Conservation (phyloP, 768 basidiomycete species). For the Naematelia aurantialba region DNA sequence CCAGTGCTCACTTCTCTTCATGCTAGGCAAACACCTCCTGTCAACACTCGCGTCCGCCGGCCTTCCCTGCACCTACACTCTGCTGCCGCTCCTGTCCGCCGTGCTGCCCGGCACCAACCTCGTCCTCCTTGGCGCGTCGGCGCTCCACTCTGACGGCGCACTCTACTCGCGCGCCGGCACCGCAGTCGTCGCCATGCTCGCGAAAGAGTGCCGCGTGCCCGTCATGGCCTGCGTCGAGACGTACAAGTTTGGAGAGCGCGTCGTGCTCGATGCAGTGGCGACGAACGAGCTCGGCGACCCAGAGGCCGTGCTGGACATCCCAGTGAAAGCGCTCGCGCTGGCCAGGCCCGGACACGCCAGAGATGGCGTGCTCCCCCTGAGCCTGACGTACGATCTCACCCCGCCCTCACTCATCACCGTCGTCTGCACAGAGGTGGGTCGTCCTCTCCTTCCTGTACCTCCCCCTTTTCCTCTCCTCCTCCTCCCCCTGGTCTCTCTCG, state of each 20-base stretch:
- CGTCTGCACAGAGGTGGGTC: constrained; percentile 79
- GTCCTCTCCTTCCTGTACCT: too few relatives aligned
- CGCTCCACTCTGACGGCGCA: constrained; percentile 88
- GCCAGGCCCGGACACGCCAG: constrained; percentile 21
- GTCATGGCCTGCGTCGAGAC: constrained; percentile 98
- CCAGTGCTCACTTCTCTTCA: too few relatives aligned
- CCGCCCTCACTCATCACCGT: constrained; percentile 88
- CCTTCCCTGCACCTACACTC: constrained; percentile 83
- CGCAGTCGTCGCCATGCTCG: constrained; percentile 94
- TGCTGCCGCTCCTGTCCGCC: constrained; percentile 66
- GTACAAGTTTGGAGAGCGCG: constrained; percentile 92
- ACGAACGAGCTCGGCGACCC: constrained; percentile 85
- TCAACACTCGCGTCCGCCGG: constrained; percentile 63
- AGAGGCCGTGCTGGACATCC: constrained; percentile 15
- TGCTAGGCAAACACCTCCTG: constrained; percentile 73
- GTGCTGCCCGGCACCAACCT: constrained; percentile 72
- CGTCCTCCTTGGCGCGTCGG: constrained; percentile 87
- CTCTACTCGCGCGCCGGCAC: constrained; percentile 93
- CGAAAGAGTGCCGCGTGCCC: constrained; percentile 79
- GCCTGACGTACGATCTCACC: constrained; percentile 89
- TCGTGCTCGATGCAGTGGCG: constrained; percentile 88
- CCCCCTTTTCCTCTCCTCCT: too few relatives aligned
- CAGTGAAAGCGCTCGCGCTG: constrained; percentile 14
- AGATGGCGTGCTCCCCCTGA: constrained; percentile 67
- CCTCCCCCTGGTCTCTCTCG: too few relatives aligned